phyloP scores from a whole-genome alignment of 768 basidiomycete genomes.

The Psilocybe subaeruginosa region DNA sequence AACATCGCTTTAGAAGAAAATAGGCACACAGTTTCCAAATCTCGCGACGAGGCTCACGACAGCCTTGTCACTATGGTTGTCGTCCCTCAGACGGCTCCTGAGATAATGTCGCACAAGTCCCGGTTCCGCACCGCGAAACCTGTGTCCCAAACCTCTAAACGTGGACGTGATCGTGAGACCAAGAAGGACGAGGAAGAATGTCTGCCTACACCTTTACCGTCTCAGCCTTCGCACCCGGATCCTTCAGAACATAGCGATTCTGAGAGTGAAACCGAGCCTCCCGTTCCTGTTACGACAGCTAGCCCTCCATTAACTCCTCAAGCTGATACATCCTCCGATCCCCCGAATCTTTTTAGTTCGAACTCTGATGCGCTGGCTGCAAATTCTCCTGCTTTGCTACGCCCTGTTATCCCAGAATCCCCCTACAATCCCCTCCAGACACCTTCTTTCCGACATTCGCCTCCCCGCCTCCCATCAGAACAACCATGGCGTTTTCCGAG shows the following conservation, averaged over 20 bases:
- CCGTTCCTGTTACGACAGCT: constrained; percentile 27
- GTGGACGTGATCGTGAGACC: constrained; percentile 23
- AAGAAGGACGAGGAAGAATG: constrained; percentile 17
- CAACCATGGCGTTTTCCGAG: constrained; percentile 85
- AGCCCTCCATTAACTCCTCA: constrained; percentile 40
- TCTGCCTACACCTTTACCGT: constrained; percentile 17
- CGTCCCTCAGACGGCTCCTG: constrained; percentile 38
- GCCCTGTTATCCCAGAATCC: constrained; percentile 56
- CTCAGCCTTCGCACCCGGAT: constrained; percentile 26
- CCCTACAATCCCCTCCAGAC: constrained; percentile 78
- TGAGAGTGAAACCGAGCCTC: constrained; percentile 20
- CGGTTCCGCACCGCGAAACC: constrained; percentile 43
- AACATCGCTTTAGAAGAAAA: constrained; percentile 56
- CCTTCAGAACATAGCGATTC: constrained; percentile 19
- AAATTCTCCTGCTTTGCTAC: constrained; percentile 33
- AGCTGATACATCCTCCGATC: constrained; percentile 31
- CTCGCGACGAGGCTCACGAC: constrained; percentile 42
- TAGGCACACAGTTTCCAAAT: constrained; percentile 34
- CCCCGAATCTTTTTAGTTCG: constrained; percentile 22
- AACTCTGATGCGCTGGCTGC: constrained; percentile 21
- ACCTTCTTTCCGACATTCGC: constrained; percentile 79
- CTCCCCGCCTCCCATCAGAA: constrained; percentile 72
- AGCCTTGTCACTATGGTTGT: constrained; percentile 44
- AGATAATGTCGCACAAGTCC: constrained; percentile 42
- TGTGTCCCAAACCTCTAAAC: constrained; percentile 21